Conservation (phyloP, 768 basidiomycete species). For the Mrakia frigida region DNA sequence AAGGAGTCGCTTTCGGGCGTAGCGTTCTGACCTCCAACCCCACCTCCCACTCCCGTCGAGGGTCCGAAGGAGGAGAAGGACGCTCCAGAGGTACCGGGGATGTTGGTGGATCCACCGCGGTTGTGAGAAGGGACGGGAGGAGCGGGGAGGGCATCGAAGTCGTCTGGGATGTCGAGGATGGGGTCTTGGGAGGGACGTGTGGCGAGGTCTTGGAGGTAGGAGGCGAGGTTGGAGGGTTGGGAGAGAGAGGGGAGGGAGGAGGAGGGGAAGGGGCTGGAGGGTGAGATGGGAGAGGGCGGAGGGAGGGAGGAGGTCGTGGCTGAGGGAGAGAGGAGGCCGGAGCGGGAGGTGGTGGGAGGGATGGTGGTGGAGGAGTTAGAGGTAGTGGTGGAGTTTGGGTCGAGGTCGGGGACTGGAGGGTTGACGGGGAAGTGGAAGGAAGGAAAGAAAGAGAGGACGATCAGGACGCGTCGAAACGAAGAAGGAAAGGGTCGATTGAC, state of each 20-base stretch:
- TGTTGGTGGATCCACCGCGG: conserved; percentile 11
- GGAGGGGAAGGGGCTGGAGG: not conserved
- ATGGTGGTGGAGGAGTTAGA: not conserved
- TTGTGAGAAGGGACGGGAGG: conserved; percentile 29
- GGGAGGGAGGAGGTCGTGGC: conserved; percentile 39
- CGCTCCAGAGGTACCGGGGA: not conserved
- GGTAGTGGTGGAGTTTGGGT: not conserved
- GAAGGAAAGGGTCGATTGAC: conserved; percentile 40
- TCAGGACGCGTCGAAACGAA: not conserved
- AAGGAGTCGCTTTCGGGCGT: conserved; percentile 94
- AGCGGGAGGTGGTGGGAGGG: not conserved
- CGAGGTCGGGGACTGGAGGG: not conserved
- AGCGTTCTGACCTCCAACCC: conserved; percentile 30
- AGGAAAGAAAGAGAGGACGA: not conserved
- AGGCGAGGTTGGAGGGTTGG: conserved; percentile 38
- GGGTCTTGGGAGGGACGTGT: conserved; percentile 44
- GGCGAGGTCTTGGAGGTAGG: conserved; percentile 43
- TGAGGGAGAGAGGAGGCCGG: conserved; percentile 34
- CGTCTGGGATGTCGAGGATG: conserved; percentile 42
- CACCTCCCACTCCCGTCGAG: not conserved
- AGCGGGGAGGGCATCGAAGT: conserved; percentile 33
- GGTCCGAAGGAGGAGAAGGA: conserved; percentile 14
- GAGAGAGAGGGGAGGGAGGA: not conserved
- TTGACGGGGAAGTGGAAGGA: not conserved
- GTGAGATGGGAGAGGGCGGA: not conserved